Conservation (phyloP, 192 early-diverging fungal genomes). For the Entomortierella parvispora region DNA sequence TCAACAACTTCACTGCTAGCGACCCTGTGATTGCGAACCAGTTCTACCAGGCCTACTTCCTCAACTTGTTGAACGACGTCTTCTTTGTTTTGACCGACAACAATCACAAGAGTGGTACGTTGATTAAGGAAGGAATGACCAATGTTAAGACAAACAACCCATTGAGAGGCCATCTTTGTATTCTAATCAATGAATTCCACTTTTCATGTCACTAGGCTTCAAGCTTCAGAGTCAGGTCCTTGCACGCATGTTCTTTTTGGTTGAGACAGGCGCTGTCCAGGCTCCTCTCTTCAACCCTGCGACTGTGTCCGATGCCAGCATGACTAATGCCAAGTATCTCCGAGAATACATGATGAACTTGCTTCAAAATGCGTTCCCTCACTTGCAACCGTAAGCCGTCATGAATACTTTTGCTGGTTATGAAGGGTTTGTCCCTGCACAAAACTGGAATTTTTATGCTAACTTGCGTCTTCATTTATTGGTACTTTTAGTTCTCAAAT, state of each 20-base stretch:
- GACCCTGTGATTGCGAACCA: slow-evolving; percentile 80
- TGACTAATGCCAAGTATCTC: slow-evolving; percentile 86
- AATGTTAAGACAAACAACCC: neutral
- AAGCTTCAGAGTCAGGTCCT: slow-evolving; percentile 91
- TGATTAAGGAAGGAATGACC: neutral
- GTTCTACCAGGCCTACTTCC: slow-evolving; percentile 94
- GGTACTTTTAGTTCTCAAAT: slow-evolving; percentile 74
- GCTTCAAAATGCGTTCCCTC: slow-evolving; percentile 90
- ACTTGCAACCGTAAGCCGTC: slow-evolving; percentile 80
- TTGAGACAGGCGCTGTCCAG: slow-evolving; percentile 82
- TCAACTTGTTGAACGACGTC: slow-evolving; percentile 93
- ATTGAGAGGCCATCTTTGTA: no score
- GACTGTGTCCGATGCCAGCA: slow-evolving; percentile 73
- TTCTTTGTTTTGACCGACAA: slow-evolving; percentile 97
- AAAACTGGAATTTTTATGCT: neutral
- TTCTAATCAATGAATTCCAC: no score
- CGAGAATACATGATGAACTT: slow-evolving; percentile 86
- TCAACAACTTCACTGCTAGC: slow-evolving; percentile 84
- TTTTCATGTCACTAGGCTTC: slow-evolving; percentile 79
- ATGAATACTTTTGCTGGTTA: neutral
- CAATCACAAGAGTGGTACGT: slow-evolving; percentile 94
- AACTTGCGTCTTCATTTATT: neutral
- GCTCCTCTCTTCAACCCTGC: slow-evolving; percentile 88
- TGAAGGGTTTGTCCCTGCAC: slow-evolving; percentile 2
- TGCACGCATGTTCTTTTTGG: slow-evolving; percentile 88